These are phyloP conservation scores for Dendryphion nanum DNA, from an alignment of 2,329 filamentous ascomycete species.

Conservation along the genomic window DNA sequence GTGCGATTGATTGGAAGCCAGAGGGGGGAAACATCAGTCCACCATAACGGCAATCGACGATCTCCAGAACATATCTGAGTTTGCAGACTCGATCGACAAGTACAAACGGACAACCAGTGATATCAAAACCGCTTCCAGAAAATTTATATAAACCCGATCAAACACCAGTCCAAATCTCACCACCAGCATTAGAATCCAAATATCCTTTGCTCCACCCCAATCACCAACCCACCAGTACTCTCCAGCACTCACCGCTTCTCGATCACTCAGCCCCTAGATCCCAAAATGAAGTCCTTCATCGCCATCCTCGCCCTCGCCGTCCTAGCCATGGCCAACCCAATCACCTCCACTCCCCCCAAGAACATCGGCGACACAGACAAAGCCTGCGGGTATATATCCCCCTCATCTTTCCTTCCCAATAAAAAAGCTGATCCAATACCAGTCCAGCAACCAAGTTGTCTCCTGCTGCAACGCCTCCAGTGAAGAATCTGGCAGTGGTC, in stretches of 20 bases:
- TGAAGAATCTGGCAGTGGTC: constrained; percentile 6
- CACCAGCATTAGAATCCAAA: too few relatives aligned
- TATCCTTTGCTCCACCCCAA: not conserved
- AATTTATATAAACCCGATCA: too few relatives aligned
- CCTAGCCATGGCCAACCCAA: constrained; percentile 7
- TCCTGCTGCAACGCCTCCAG: constrained; percentile 14
- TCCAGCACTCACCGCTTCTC: constrained; percentile 1
- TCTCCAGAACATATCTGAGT: not conserved
- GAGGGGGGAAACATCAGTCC: not conserved
- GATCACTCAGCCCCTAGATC: constrained; percentile 1
- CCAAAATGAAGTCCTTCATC: constrained; percentile 15
- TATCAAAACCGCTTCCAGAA: too few relatives aligned
- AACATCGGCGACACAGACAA: constrained; percentile 3
- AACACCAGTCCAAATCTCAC: too few relatives aligned
- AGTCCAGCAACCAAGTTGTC: constrained; percentile 9
- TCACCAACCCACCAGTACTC: not conserved
- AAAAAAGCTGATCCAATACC: too few relatives aligned
- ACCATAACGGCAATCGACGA: not conserved
- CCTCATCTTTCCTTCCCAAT: too few relatives aligned
- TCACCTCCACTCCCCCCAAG: constrained; percentile 7
- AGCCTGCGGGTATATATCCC: too few relatives aligned
- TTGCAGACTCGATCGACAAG: too few relatives aligned
- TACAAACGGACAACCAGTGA: too few relatives aligned
- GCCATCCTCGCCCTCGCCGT: constrained; percentile 11
- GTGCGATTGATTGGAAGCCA: too few relatives aligned